These are phyloP conservation scores for Massospora cicadina DNA, from an alignment of 371 early-diverging fungal species.

Conservation along the genomic window DNA sequence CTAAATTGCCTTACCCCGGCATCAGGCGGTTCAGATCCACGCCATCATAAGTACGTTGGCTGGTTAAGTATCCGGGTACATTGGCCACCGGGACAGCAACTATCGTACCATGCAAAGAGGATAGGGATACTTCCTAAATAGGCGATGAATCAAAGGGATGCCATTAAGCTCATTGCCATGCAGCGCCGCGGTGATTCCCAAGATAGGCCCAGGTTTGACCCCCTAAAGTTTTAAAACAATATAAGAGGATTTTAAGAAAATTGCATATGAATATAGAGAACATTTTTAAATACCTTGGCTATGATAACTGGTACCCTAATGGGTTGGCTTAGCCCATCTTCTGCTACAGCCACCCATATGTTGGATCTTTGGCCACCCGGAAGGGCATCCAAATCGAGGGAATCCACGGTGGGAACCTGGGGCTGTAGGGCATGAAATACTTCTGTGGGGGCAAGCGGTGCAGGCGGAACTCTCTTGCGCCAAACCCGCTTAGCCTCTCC, in stretches of 20 bases:
- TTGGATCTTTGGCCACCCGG: constrained; percentile 29
- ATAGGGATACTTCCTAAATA: constrained; percentile 56
- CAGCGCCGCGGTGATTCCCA: constrained; percentile 49
- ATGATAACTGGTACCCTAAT: constrained; percentile 42
- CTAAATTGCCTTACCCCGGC: constrained; percentile 42
- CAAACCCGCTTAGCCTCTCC: constrained; percentile 29
- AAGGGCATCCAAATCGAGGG: constrained; percentile 24
- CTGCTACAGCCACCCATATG: constrained; percentile 38
- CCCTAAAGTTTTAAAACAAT: constrained; percentile 14
- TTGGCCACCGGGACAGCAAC: constrained; percentile 80
- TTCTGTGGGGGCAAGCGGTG: constrained; percentile 12
- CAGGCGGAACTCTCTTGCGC: constrained; percentile 23
- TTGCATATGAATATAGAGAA: neutral
- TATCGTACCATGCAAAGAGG: constrained; percentile 56
- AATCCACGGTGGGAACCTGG: constrained; percentile 23
- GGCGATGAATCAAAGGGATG: constrained; percentile 73
- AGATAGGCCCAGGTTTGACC: constrained; percentile 26
- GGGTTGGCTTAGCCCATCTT: constrained; percentile 32
- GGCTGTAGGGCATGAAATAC: constrained; percentile 13
- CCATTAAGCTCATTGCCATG: constrained; percentile 89
- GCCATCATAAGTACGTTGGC: constrained; percentile 65
- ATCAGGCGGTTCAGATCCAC: constrained; percentile 73
- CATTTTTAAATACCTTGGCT: constrained; percentile 27
- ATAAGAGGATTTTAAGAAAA: neutral
- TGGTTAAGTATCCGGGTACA: constrained; percentile 63